Conservation (phyloP, 208 protist species). For the Perkinsela sp. region DNA sequence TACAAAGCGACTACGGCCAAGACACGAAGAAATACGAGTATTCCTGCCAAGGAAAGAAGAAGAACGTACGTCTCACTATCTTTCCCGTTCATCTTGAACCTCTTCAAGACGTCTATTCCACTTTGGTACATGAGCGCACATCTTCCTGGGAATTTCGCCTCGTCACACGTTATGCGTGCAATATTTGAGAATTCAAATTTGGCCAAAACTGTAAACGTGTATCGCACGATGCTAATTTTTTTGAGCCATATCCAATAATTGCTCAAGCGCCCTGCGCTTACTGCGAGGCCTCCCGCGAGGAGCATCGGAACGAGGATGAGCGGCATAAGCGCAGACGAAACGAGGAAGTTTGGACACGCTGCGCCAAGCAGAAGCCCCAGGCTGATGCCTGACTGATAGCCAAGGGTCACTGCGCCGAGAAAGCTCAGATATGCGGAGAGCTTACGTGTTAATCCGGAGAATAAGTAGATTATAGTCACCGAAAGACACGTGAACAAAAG, state of each 20-base stretch:
- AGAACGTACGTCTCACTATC: background rate
- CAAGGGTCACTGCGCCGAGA: slow-evolving; percentile 11
- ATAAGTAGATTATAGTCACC: slow-evolving; percentile 22
- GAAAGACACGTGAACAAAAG: slow-evolving; percentile 14
- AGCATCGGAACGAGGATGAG: slow-evolving; percentile 23
- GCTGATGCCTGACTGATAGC: slow-evolving; percentile 23
- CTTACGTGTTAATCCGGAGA: slow-evolving; percentile 12
- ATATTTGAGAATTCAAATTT: slow-evolving; percentile 28
- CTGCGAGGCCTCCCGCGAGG: slow-evolving; percentile 24
- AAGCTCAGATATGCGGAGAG: slow-evolving; percentile 16
- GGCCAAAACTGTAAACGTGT: slow-evolving; percentile 21
- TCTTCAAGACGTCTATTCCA: background rate
- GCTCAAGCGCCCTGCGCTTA: slow-evolving; percentile 19
- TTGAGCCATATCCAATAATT: slow-evolving; percentile 49
- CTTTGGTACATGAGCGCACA: slow-evolving; percentile 4
- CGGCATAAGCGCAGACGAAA: slow-evolving; percentile 16
- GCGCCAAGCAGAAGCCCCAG: slow-evolving; percentile 25
- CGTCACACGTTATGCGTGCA: slow-evolving; percentile 17
- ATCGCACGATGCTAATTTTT: slow-evolving; percentile 28
- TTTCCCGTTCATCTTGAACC: background rate
- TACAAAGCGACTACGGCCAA: background rate
- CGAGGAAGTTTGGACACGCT: slow-evolving; percentile 8
- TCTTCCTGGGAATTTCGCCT: slow-evolving; percentile 9
- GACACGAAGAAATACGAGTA: background rate
- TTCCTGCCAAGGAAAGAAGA: background rate